A percentile compares a stretch with the other conserved stretches of the same genome.
phyloP scores from a whole-genome alignment of 176 grass and related monocot species.

The Luzula sylvatica region DNA sequence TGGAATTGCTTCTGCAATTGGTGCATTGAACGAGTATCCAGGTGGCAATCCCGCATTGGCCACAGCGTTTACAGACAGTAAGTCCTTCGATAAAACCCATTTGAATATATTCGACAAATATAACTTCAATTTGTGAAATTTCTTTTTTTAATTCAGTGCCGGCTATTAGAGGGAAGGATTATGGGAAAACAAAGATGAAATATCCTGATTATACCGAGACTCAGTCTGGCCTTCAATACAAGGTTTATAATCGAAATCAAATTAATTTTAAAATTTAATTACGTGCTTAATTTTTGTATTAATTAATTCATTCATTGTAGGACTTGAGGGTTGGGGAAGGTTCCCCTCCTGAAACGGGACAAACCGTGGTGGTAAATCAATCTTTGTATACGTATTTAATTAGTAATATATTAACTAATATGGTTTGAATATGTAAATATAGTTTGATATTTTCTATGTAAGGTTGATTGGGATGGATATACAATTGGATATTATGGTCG shows the following conservation, averaged over 20 bases:
- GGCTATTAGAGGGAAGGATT: slow-evolving; percentile 88
- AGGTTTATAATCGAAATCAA: too few species aligned
- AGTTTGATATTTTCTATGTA: slow-evolving; percentile 1
- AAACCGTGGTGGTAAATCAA: slow-evolving; percentile 65
- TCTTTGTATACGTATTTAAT: slow-evolving; percentile 26
- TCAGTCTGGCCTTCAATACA: slow-evolving; percentile 89
- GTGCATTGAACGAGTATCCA: slow-evolving; percentile 30
- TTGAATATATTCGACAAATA: background rate
- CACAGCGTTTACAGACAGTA: slow-evolving; percentile 73
- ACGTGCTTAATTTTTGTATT: background rate
- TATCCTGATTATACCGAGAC: slow-evolving; percentile 98
- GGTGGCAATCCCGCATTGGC: slow-evolving; percentile 38
- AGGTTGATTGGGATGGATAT: slow-evolving; percentile 99
- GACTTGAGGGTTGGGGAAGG: slow-evolving; percentile 74
- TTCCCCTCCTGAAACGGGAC: slow-evolving; percentile 54
- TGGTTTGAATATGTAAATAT: slow-evolving; percentile 1
- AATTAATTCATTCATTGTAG: slow-evolving; percentile 32
- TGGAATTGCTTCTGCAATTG: slow-evolving; percentile 33
- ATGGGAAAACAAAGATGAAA: slow-evolving; percentile 94
- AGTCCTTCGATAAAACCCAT: slow-evolving; percentile 21
- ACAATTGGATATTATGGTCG: slow-evolving; percentile 99
- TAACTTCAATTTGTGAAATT: background rate
- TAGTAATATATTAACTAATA: slow-evolving; percentile 3
- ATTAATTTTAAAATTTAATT: slow-evolving; percentile 6
- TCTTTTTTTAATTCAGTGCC: slow-evolving; percentile 50